Evolutionary conservation across 176 grass and related monocot species (phyloP).

Genomic region (Leersia perrieri): DNA sequence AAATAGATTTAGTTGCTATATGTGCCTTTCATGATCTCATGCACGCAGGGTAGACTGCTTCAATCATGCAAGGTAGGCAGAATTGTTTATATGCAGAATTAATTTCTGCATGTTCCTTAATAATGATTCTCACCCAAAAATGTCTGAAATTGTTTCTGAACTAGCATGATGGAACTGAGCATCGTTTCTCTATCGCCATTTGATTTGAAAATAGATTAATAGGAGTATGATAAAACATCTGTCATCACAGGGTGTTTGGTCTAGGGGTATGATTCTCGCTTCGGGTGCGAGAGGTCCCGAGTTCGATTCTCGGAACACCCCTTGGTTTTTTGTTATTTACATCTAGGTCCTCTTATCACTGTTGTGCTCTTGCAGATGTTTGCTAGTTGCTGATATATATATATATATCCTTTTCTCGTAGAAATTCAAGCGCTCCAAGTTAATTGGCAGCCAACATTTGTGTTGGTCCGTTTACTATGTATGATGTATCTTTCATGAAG

Average conservation of each 20-base stretch:
- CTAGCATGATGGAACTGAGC: too few species aligned
- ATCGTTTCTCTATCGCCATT: too few species aligned
- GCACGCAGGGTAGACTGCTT: background rate
- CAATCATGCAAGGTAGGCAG: background rate
- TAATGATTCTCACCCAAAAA: too few species aligned
- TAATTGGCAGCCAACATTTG: too few species aligned
- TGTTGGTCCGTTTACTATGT: background rate
- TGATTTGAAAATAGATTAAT: too few species aligned
- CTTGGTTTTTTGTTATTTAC: background rate
- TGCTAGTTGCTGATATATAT: too few species aligned
- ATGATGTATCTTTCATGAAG: background rate
- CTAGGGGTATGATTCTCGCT: conserved; percentile 99
- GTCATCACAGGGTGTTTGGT: conserved; percentile 58
- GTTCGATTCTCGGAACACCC: conserved; percentile 96
- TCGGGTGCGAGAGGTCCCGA: conserved; percentile 88
- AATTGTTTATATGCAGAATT: background rate
- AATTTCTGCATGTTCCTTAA: too few species aligned
- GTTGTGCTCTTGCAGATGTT: background rate
- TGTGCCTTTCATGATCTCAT: background rate
- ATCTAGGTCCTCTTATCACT: background rate
- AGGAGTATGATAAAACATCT: background rate
- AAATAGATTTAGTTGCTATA: background rate
- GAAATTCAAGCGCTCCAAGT: too few species aligned
- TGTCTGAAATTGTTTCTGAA: too few species aligned
- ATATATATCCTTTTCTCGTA: too few species aligned